These are phyloP conservation scores for Rhododendron ferrugineum DNA, from an alignment of 148 eudicot genomes.

Conservation along the genomic window DNA sequence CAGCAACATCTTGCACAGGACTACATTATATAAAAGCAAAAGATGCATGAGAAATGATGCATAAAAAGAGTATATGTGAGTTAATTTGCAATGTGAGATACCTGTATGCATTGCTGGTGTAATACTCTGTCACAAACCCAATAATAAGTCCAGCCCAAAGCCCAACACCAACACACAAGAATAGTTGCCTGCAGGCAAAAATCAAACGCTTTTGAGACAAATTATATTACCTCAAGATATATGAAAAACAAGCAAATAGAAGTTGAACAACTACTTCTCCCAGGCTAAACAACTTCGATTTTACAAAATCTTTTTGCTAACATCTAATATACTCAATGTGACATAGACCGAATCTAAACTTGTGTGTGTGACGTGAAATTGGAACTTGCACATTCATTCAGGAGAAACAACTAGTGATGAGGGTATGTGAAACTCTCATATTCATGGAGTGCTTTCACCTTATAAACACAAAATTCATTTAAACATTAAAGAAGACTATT, in stretches of 20 bases:
- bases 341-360: background rate
- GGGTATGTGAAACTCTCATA: background rate
- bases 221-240: background rate
- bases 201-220: background rate
- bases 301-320: background rate
- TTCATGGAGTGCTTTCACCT: background rate
- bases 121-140: conserved; percentile 53
- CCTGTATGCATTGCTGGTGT: conserved; percentile 62
- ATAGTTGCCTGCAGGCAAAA: conserved; percentile 37
- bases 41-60: background rate
- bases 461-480: background rate
- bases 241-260: conserved; percentile 2
- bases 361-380: background rate
- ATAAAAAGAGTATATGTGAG: conserved; percentile 18
- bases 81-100: background rate
- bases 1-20: conserved; percentile 78
- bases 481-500: background rate
- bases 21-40: conserved; percentile 13
- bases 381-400: background rate
- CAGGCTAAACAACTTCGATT: conserved; percentile 28
- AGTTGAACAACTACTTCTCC: conserved; percentile 28
- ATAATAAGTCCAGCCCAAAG: conserved; percentile 58
- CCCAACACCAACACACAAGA: conserved; percentile 47
- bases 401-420: background rate
- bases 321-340: background rate